Evolutionary conservation across 208 protist genomes (phyloP), one percentile per base, ranked within the genome.

Genomic region (Acanthamoeba culbertsoni): DNA sequence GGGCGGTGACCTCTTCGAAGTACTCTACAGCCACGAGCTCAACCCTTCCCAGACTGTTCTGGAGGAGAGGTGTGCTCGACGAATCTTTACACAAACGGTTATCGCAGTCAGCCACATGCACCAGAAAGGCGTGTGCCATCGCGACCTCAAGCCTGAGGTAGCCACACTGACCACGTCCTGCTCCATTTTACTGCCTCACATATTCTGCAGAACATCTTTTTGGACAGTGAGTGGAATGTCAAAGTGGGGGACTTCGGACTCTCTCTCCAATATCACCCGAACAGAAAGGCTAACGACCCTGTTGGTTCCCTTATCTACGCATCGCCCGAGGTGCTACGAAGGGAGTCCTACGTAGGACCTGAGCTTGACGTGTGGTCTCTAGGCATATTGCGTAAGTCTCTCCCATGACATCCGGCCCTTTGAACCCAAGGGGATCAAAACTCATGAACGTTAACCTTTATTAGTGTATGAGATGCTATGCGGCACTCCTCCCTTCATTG

Each of bases 181-280:
- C 55, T 33, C 31, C 55, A n/a, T 62, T 18, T 55, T 55, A 8
- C 48, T 55, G 12, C 18, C 48, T 18, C 8, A 55, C 12, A 55
- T 55, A 63, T 62, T 62, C 59, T 12, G 28, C 59, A 68, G 71
- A 82, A 82, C 18, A 53, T 82, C 40, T 53, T 82, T 45, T 10
- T 82, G 71, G 71, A 82, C 37, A 53, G 43, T n/a, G 43, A 82
- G 71, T 82, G 43, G 42, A 82, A 82, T 40, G 71, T 82, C 26
- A 82, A 82, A 28, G 42, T 82, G 71, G 71, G 71, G 10, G 71
- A 82, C 71, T 82, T 82, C 48, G 71, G 71, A 16, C 71, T 82
- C 18, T 82, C 42, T 20, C 71, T 51, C 16, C 71, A 40, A 33
- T 82, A 53, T 40, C 35, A 42, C 20, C 71, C 71, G 20, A 23